Conservation (phyloP, 1,139 yeast species). For the Kodamaea anthophila region DNA sequence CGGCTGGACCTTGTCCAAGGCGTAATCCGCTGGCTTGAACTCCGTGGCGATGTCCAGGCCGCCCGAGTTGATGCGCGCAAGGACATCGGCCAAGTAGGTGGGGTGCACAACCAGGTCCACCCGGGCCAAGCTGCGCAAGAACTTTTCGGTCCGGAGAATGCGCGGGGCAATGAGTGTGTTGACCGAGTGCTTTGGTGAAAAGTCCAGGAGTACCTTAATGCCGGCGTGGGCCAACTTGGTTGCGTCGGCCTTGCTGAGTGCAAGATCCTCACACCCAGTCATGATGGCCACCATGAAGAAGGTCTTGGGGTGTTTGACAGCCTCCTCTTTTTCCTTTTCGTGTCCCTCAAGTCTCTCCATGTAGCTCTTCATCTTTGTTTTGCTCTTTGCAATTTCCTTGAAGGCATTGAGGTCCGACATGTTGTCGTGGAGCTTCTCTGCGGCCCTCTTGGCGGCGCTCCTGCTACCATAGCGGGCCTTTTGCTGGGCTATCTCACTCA, state of each 20-base stretch:
- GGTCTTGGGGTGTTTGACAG: conserved; percentile 3
- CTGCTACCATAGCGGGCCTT: conserved; percentile 21
- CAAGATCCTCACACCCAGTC: conserved; percentile 58
- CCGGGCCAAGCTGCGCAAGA: conserved; percentile 43
- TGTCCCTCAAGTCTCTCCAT: conserved; percentile 28
- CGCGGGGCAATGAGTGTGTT: conserved; percentile 71
- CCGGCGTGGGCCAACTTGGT: conserved; percentile 26
- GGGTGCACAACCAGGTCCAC: conserved; percentile 43
- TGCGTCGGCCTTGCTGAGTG: conserved; percentile 29
- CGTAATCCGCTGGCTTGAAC: conserved; percentile 26
- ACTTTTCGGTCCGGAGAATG: conserved; percentile 78
- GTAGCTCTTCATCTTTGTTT: conserved; percentile 32
- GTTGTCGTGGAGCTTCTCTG: conserved; percentile 57
- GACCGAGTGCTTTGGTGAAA: conserved; percentile 16
- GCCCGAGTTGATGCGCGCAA: conserved; percentile 17
- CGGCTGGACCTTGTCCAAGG: conserved; percentile 30
- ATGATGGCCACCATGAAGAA: conserved; percentile 39
- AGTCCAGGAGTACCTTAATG: conserved; percentile 35
- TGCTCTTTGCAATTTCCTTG: conserved; percentile 41
- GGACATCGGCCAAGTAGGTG: conserved; percentile 36
- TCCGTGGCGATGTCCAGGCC: conserved; percentile 15
- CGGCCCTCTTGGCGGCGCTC: conserved; percentile 63
- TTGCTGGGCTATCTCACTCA: conserved; percentile 6
- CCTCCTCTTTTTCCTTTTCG: conserved; percentile 3
- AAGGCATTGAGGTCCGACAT: conserved; percentile 62